Conservation (phyloP, 2,329 filamentous ascomycete genomes). For the Didymella pinodella region DNA sequence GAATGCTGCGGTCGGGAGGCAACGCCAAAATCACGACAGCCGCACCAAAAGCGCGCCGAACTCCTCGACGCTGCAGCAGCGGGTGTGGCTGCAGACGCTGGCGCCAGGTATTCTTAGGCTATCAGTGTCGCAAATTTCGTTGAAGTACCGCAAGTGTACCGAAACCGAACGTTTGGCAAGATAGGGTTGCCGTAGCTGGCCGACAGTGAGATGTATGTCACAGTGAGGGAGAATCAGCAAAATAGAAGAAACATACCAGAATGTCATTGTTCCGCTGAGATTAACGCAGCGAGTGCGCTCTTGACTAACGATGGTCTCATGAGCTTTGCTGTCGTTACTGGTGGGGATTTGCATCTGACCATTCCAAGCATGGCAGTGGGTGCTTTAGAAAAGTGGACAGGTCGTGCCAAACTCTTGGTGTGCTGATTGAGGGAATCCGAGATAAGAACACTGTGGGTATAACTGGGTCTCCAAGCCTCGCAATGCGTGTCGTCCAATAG, state of each 20-base stretch:
- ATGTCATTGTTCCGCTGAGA: slow-evolving; percentile 2
- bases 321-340: slow-evolving; percentile 27
- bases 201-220: slow-evolving; percentile 8
- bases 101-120: slow-evolving; percentile 30
- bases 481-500: slow-evolving; percentile 41
- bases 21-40: slow-evolving; percentile 31
- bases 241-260: slow-evolving; percentile 3
- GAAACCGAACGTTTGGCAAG: slow-evolving; percentile 22
- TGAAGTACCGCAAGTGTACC: slow-evolving; percentile 23
- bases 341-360: slow-evolving; percentile 35
- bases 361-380: slow-evolving; percentile 30
- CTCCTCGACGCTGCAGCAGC: slow-evolving; percentile 27
- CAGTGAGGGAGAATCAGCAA: slow-evolving; percentile 1
- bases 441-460: slow-evolving; percentile 48
- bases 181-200: slow-evolving; percentile 25
- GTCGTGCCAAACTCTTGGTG: slow-evolving; percentile 33
- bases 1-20: slow-evolving; percentile 27
- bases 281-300: slow-evolving; percentile 21
- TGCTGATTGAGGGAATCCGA: slow-evolving; percentile 41
- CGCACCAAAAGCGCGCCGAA: slow-evolving; percentile 28
- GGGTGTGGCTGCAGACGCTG: slow-evolving; percentile 38
- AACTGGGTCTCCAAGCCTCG: slow-evolving; percentile 42
- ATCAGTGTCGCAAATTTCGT: slow-evolving; percentile 19
- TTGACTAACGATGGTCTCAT: slow-evolving; percentile 36
- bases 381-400: slow-evolving; percentile 44